Percentiles rank a stretch among this genome's conserved stretches.
Conservation (phyloP, 768 basidiomycete species). For the Tubosaeta sp. region DNA sequence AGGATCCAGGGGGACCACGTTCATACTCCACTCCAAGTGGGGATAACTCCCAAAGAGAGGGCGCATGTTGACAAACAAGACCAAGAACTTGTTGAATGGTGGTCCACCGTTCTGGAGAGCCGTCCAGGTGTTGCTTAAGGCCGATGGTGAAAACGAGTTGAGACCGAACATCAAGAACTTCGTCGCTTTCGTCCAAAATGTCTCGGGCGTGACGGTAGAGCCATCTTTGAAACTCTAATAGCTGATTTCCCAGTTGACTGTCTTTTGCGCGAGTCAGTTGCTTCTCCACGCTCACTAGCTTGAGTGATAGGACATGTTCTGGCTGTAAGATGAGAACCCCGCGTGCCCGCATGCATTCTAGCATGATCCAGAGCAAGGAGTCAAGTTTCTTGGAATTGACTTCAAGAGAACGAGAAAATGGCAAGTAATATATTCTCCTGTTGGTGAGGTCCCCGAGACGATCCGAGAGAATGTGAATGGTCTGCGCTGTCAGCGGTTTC, state of each 20-base stretch:
- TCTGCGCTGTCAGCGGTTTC: slow-evolving; percentile 43
- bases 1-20: slow-evolving; percentile 2
- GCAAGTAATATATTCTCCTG: slow-evolving; percentile 45
- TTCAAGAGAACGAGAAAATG: slow-evolving; percentile 42
- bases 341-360: slow-evolving; percentile 34
- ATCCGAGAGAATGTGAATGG: slow-evolving; percentile 44
- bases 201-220: slow-evolving; percentile 24
- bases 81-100: slow-evolving; percentile 30
- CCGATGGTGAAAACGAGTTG: slow-evolving; percentile 40
- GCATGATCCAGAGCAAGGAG: slow-evolving; percentile 30
- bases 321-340: slow-evolving; percentile 50
- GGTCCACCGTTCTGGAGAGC: slow-evolving; percentile 33
- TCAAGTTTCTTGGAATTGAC: slow-evolving; percentile 14
- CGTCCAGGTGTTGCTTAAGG: slow-evolving; percentile 24
- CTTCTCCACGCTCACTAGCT: slow-evolving; percentile 44
- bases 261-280: slow-evolving; percentile 8
- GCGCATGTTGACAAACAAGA: slow-evolving; percentile 18
- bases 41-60: slow-evolving; percentile 3
- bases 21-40: slow-evolving; percentile 9
- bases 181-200: too few relatives aligned
- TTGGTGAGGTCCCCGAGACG: slow-evolving; percentile 43
- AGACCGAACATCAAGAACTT: too few relatives aligned
- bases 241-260: neutral
- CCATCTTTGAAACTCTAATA: slow-evolving; percentile 28
- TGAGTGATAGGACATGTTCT: slow-evolving; percentile 50